These are phyloP conservation scores for Colletotrichum ledebouriae DNA, from an alignment of 2,329 filamentous ascomycete genomes.

Conservation along the genomic window DNA sequence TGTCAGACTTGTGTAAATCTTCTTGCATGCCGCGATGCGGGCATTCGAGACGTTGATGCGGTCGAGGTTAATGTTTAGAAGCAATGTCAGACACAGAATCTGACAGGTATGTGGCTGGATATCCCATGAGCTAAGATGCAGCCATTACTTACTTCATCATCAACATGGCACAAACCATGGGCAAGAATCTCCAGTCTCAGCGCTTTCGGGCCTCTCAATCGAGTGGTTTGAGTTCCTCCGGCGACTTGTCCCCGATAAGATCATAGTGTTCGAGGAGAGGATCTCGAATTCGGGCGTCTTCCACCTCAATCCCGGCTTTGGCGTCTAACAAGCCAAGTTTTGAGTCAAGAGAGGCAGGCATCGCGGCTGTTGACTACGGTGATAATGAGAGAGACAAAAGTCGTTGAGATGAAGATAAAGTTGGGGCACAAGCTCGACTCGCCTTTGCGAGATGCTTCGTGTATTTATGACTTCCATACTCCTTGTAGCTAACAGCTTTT, in stretches of 20 bases:
- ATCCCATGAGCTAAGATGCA: not conserved
- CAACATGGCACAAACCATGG: constrained; percentile 48
- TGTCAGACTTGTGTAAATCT: constrained; percentile 52
- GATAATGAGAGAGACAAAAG: too few relatives aligned
- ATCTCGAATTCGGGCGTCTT: constrained; percentile 18
- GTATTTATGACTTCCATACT: not conserved
- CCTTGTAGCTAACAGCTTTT: too few relatives aligned
- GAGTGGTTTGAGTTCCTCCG: constrained; percentile 44
- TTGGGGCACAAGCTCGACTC: not conserved
- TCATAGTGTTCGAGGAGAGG: constrained; percentile 39
- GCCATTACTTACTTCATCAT: constrained; percentile 49
- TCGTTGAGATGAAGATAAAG: not conserved
- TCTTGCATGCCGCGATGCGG: constrained; percentile 53
- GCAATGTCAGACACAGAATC: not conserved
- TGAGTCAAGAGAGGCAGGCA: constrained; percentile 12
- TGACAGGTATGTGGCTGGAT: not conserved
- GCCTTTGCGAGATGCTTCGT: not conserved
- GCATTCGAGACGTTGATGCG: constrained; percentile 64
- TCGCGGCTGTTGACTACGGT: not conserved
- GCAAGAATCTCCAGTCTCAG: constrained; percentile 48
- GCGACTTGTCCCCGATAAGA: constrained; percentile 43
- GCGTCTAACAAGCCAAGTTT: constrained; percentile 27
- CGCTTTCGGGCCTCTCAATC: constrained; percentile 47
- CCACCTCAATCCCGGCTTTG: constrained; percentile 25
- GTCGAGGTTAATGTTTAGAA: constrained; percentile 59